phyloP scores from a whole-genome alignment of 2,329 filamentous ascomycete species.

The Trichophyton equinum region DNA sequence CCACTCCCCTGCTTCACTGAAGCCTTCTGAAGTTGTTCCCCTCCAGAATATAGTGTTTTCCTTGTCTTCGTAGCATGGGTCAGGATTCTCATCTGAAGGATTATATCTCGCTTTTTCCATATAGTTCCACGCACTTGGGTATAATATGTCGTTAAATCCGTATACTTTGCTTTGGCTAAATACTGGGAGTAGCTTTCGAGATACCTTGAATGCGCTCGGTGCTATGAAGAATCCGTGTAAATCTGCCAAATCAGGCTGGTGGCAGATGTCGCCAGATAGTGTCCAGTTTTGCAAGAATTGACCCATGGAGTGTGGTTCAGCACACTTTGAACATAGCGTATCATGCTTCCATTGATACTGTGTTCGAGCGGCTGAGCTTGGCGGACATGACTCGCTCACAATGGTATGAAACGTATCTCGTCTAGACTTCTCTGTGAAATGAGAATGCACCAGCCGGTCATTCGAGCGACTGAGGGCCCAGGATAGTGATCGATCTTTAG shows the following conservation, averaged over 20 bases:
- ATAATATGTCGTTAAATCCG: conserved; percentile 64
- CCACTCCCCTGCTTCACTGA: conserved; percentile 44
- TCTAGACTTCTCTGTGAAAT: conserved; percentile 32
- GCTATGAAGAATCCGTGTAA: conserved; percentile 63
- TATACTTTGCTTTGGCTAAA: conserved; percentile 63
- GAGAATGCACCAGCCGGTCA: conserved; percentile 21
- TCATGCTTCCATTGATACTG: conserved; percentile 51
- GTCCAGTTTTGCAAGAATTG: conserved; percentile 57
- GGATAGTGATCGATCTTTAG: conserved; percentile 23
- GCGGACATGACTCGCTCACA: conserved; percentile 47
- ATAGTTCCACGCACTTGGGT: conserved; percentile 54
- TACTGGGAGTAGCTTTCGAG: conserved; percentile 55
- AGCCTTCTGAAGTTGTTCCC: conserved; percentile 49
- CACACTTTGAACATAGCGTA: conserved; percentile 53
- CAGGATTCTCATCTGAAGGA: conserved; percentile 40
- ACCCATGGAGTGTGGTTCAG: conserved; percentile 50
- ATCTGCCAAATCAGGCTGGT: conserved; percentile 62
- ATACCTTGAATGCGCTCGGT: conserved; percentile 48
- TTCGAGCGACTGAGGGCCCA: conserved; percentile 30
- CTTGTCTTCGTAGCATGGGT: conserved; percentile 48
- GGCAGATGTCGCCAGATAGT: conserved; percentile 53
- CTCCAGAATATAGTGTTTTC: conserved; percentile 55
- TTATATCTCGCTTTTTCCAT: conserved; percentile 44
- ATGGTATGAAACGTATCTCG: conserved; percentile 30
- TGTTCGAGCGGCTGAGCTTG: conserved; percentile 47